Evolutionary conservation across 176 grass and related monocot species (phyloP), one percentile per base, ranked within the genome.

Genomic region (Musa acuminata): DNA sequence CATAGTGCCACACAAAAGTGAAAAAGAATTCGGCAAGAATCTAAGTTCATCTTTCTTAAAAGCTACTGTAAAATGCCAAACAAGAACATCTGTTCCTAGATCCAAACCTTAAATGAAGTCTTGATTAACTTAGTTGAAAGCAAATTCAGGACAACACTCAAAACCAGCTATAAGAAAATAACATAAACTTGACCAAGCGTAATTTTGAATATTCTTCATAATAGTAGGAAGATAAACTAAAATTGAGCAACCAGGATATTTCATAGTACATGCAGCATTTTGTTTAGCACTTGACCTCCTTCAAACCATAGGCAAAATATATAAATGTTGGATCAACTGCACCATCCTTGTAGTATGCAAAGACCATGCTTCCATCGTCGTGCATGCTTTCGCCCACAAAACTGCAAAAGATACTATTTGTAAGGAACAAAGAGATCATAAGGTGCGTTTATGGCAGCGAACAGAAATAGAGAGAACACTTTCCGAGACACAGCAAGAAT

Each of bases 311-410:
- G 0, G 87, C 80, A 0, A 98, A 98, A 75, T 93, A 98, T 12
- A 98, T 77, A 81, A 98, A 93, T 9, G 94, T 98, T 25, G 94
- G 94, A 75, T 93, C 75, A 0, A 87, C 21, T 1, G 83, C 80
- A 35, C 85, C 87, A 0, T 98, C 94, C 83, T 91, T 93, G 80
- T 98, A 98, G 64, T 93, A 98, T 17, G 94, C 94, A 0, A 88
- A 93, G 66, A 98, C 94, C 25, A 98, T 0, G 72, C 72, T 12
- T 23, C 72, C 82, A 13, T 98, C 89, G 52, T 92, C 90, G 17
- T 91, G 82, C 94, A 98, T 98, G 78, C 90, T 91, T 84, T 98
- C 94, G 4, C 94, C 94, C 53, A 98, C 94, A 69, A 98, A 98
- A 79, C 94, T 97, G 81, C 24, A 4, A 24, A 26, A 79, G 10